Base-by-base conservation (phyloP, 257 asterid species). In the Ocimum tenuiflorum region DNA sequence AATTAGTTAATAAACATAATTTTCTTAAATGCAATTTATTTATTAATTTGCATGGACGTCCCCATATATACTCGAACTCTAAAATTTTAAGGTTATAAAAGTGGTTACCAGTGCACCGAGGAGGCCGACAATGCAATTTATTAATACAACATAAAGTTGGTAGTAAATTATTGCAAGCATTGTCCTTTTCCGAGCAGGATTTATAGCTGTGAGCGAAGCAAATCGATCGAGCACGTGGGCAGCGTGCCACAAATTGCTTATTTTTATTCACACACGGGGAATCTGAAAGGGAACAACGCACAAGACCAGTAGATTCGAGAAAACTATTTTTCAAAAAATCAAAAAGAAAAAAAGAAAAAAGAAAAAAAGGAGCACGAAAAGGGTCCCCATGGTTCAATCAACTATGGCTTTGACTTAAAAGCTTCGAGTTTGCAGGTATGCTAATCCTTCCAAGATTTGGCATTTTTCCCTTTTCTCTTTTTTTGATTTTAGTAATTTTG, bases 251-350 rank as follows among this genome's bases (percentile, higher is more conserved):
- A 57, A 36, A 57, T 36, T 31, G 31, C 31, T 4, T 29, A 29
- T 0, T 7, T 27, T 24, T 24, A 17, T 20, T 7, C 3, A 24
- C 29, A 7, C 12, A 13, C 36, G 7, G 20, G 63, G 86, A 74
- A 81, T 78, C 81, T 60, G 1, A 6, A 9, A 59, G 63, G 74
- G 81, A 45, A 78, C 72, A 75, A 57, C 51, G 33, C 61, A 60
- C 22, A 60, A 41, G 38, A 60, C 57, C 41, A 60, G 72, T 53
- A 73, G 72, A 75, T 78, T 67, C 72, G 39, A 41, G 24, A 14
- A 27, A 31, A 17, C 19, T 18, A 60, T 35, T 35, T 35, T 35
- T 35, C 8, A 7, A n/a, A n/a, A n/a, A n/a, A n/a, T n/a, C n/a
- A n/a, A n/a, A n/a, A n/a, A n/a, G 3, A 27, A 13, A 0, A 0